Percentiles rank a stretch among this genome's conserved stretches.
Conservation (phyloP, 768 basidiomycete genomes). For the Pleurotus citrinopileatus region DNA sequence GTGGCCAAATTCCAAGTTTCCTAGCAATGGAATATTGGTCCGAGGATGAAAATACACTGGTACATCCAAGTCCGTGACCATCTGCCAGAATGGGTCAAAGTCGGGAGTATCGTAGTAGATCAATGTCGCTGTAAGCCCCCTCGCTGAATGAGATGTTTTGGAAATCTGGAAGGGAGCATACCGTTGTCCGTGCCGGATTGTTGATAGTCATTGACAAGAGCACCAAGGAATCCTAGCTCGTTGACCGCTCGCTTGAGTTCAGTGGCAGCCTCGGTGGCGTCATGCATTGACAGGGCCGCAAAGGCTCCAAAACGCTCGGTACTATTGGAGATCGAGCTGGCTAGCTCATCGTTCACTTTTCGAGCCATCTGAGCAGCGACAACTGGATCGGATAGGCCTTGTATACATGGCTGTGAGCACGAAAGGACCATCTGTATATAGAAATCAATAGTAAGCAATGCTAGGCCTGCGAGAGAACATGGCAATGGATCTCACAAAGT, state of each 20-base stretch:
- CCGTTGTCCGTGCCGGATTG: constrained; percentile 37
- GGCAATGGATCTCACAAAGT: constrained; percentile 27
- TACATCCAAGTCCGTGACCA: constrained; percentile 34
- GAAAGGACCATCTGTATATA: constrained; percentile 39
- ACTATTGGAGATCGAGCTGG: constrained; percentile 34
- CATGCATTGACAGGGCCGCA: constrained; percentile 41
- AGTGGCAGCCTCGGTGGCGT: constrained; percentile 35
- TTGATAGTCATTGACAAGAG: constrained; percentile 42
- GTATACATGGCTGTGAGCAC: constrained; percentile 34
- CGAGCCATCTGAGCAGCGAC: constrained; percentile 31
- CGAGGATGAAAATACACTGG: constrained; percentile 39
- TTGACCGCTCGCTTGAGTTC: constrained; percentile 37
- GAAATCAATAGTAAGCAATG: too few relatives aligned
- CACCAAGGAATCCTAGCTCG: constrained; percentile 39
- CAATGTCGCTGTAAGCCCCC: constrained; percentile 25
- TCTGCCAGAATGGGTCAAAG: constrained; percentile 36
- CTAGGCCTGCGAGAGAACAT: not conserved
- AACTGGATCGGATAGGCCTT: constrained; percentile 33
- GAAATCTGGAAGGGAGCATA: constrained; percentile 13
- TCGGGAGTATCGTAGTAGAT: constrained; percentile 36
- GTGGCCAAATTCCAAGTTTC: constrained; percentile 26
- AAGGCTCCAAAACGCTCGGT: constrained; percentile 39
- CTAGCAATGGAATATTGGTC: constrained; percentile 23
- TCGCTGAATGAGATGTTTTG: not conserved
- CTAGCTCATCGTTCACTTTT: constrained; percentile 33